Base-by-base conservation (phyloP, 2,329 filamentous ascomycete species). In the Didymosphaeria variabile region DNA sequence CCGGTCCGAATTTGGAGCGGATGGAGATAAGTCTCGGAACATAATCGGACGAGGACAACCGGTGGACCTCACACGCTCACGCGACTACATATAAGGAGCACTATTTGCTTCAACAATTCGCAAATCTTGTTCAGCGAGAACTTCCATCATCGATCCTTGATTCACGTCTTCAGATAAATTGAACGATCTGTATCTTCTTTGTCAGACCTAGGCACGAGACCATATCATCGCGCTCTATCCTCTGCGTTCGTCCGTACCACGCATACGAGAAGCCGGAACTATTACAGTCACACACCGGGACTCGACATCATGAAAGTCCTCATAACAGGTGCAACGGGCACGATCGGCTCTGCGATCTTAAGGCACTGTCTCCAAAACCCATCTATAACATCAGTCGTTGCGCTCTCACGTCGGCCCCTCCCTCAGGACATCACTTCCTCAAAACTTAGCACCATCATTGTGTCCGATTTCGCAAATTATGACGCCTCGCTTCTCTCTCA, bases 311-410 rank as follows among this genome's bases (percentile, higher is more conserved):
- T 70, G 69, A 70, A 67, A 40, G 55, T 71, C 17, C 56, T 67
- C 29, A 65, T 71, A 45, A 60, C 61, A 12, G 67, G 69, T 56
- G 66, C 66, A 32, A 65, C 62, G 2, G 69, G 69, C 23, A 57
- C 50, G 4, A 69, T 72, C 31, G 69, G 67, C 26, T 31, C 52
- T n/a, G 50, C 47, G 2, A 64, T 70, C 56, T 51, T 70, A 5
- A 31, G 52, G n/a, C 59, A 69, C 21, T 34, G 52, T 23, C 62
- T 69, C 2, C 57, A 42, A 17, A 57, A 60, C 15, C 45, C 61
- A 40, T 57, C 57, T 29, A 61, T 71, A 21, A 65, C 63, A 26
- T 57, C 57, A 12, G 51, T 72, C 45, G 26, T 68, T 34, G 58
- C 62, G 15, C 38, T 72, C 34, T 62, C 66, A 4, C 62, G 67